These are phyloP conservation scores for Thielaviopsis musarum DNA, from an alignment of 2,329 filamentous ascomycete genomes.

Conservation along the genomic window DNA sequence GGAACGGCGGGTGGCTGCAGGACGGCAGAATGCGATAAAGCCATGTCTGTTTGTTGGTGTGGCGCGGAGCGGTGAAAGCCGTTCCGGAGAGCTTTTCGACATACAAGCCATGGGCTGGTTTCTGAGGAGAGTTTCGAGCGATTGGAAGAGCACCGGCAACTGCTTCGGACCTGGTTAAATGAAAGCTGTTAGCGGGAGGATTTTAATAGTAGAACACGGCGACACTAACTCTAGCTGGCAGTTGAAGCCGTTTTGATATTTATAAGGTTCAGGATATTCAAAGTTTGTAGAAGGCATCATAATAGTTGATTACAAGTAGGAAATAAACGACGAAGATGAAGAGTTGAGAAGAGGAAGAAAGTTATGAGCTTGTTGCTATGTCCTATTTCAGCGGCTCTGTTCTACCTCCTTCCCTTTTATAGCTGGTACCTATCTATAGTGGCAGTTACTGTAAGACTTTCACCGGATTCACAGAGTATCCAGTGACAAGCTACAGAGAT, in stretches of 20 bases:
- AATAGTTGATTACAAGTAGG: not conserved
- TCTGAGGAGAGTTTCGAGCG: conserved; percentile 68
- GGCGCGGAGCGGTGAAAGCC: conserved; percentile 51
- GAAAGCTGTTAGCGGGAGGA: not conserved
- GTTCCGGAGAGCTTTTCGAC: conserved; percentile 64
- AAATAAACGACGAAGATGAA: not conserved
- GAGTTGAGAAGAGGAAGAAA: too few relatives aligned
- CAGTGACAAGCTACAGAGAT: too few relatives aligned
- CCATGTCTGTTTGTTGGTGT: conserved; percentile 56
- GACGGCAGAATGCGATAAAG: conserved; percentile 54
- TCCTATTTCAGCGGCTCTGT: not conserved
- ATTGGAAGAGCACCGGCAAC: conserved; percentile 56
- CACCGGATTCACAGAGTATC: too few relatives aligned
- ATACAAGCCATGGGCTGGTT: conserved; percentile 62
- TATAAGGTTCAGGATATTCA: conserved; percentile 40
- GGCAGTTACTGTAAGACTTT: too few relatives aligned
- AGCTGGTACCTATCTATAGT: too few relatives aligned
- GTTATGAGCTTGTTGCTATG: not conserved
- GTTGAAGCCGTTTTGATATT: conserved; percentile 64
- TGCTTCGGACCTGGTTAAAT: conserved; percentile 48
- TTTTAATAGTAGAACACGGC: not conserved
- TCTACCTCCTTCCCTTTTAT: too few relatives aligned
- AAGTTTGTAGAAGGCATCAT: conserved; percentile 35
- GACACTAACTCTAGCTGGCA: conserved; percentile 54
- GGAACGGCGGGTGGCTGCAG: conserved; percentile 41